Percentiles rank a stretch among this genome's conserved stretches.
These are phyloP conservation scores for Truncatella angustata DNA, from an alignment of 2,329 filamentous ascomycete genomes.

Conservation along the genomic window DNA sequence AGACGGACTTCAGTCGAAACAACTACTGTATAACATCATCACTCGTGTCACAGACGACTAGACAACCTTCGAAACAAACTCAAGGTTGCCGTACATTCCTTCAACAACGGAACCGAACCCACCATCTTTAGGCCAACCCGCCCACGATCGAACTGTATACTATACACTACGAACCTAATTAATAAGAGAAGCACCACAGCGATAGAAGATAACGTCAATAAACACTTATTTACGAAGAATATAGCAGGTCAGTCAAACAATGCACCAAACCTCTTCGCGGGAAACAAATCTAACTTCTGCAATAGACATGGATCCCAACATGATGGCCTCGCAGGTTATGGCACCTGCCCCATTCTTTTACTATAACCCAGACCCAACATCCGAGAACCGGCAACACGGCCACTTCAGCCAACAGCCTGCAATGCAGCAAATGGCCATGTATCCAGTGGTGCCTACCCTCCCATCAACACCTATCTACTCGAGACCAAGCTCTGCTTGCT, in stretches of 20 bases:
- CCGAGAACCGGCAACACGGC: slow-evolving; percentile 71
- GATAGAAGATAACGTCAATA: slow-evolving; percentile 5
- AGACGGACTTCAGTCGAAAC: slow-evolving; percentile 16
- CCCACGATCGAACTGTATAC: slow-evolving; percentile 29
- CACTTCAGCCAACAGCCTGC: slow-evolving; percentile 69
- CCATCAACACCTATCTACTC: slow-evolving; percentile 64
- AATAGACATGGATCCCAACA: slow-evolving; percentile 62
- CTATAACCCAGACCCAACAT: slow-evolving; percentile 75
- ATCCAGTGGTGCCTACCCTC: slow-evolving; percentile 55
- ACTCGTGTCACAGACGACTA: slow-evolving; percentile 26
- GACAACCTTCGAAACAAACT: slow-evolving; percentile 21
- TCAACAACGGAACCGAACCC: slow-evolving; percentile 29
- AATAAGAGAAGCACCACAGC: slow-evolving; percentile 23
- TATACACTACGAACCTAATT: slow-evolving; percentile 24
- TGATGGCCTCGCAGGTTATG: slow-evolving; percentile 58
- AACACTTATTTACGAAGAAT: too few relatives aligned
- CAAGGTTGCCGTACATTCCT: slow-evolving; percentile 31
- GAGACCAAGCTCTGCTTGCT: slow-evolving; percentile 63
- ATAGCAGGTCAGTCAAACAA: neutral
- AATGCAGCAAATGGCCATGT: slow-evolving; percentile 51
- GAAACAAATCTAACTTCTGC: neutral
- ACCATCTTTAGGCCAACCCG: slow-evolving; percentile 33
- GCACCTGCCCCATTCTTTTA: slow-evolving; percentile 80
- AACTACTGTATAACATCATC: slow-evolving; percentile 27
- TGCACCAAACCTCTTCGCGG: too few relatives aligned